Conservation (phyloP, 2,329 filamentous ascomycete genomes). For the Fusarium drepaniforme region DNA sequence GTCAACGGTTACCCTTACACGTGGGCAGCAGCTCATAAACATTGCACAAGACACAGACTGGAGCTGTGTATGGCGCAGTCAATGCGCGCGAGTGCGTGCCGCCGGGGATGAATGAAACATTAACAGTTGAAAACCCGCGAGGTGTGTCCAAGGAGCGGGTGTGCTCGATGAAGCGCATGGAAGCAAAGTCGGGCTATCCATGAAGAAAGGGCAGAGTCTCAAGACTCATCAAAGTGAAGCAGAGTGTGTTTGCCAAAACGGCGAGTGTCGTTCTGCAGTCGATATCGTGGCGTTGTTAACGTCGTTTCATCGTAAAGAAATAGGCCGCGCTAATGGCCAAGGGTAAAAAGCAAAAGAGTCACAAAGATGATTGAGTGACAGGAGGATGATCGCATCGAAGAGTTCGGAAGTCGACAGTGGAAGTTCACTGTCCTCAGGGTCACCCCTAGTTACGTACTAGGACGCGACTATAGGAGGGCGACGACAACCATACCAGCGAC, state of each 20-base stretch:
- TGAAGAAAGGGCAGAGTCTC: conserved; percentile 37
- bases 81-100: conserved; percentile 43
- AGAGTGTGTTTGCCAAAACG: conserved; percentile 26
- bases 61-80: conserved; percentile 42
- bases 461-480: conserved; percentile 61
- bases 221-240: conserved; percentile 41
- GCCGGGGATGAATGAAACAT: conserved; percentile 42
- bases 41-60: conserved; percentile 18
- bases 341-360: conserved; percentile 30
- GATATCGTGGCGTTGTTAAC: conserved; percentile 41
- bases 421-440: conserved; percentile 8
- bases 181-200: conserved; percentile 42
- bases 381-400: conserved; percentile 32
- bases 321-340: conserved; percentile 28
- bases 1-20: conserved; percentile 35
- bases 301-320: conserved; percentile 45
- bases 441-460: conserved; percentile 1
- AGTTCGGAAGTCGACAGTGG: conserved; percentile 32
- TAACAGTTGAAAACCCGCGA: conserved; percentile 35
- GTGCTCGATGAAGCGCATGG: conserved; percentile 43
- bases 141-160: conserved; percentile 33
- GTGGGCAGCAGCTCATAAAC: conserved; percentile 8
- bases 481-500: conserved; percentile 63
- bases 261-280: conserved; percentile 37
- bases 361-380: conserved; percentile 38